phyloP scores from a whole-genome alignment of 306 rosid species.

The Coriaria nepalensis region DNA sequence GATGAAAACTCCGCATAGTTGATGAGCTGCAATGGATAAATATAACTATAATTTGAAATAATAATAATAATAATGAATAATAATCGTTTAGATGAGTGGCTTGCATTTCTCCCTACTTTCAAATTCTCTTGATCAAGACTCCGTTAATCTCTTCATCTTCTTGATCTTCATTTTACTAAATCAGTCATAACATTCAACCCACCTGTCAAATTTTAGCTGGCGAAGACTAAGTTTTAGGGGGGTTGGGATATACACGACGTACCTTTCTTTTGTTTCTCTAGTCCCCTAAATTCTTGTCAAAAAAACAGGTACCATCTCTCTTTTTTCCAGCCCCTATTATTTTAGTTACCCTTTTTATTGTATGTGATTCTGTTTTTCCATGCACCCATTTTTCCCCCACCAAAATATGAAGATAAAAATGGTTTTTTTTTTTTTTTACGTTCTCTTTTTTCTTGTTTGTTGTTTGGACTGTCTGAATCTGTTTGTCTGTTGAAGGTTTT shows the following conservation, averaged over 20 bases:
- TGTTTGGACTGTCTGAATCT: not conserved
- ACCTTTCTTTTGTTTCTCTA: conserved; percentile 15
- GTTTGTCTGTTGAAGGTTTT: conserved; percentile 19
- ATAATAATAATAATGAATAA: not conserved
- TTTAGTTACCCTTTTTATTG: not conserved
- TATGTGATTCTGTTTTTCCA: not conserved
- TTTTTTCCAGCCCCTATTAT: conserved; percentile 2
- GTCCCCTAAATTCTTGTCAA: conserved; percentile 23
- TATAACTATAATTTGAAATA: no score
- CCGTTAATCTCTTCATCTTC: conserved; percentile 14
- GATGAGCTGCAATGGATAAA: no score
- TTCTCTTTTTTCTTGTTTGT: conserved; percentile 3
- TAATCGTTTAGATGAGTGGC: conserved; percentile 27
- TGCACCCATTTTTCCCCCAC: not conserved
- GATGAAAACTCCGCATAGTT: not conserved
- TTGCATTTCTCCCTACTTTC: conserved; percentile 26
- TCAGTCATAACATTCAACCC: conserved; percentile 29
- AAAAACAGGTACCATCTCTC: conserved; percentile 22
- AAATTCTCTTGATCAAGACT: conserved; percentile 6
- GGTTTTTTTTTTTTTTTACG: conserved; percentile 1
- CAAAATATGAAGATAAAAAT: not conserved
- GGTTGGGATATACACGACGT: conserved; percentile 28
- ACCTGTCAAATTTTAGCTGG: conserved; percentile 11
- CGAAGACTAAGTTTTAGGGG: conserved; percentile 17
- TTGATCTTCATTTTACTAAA: conserved; percentile 22